Base-by-base conservation (phyloP, 139 green algal species). In the Limnomonas spitsbergensis region DNA sequence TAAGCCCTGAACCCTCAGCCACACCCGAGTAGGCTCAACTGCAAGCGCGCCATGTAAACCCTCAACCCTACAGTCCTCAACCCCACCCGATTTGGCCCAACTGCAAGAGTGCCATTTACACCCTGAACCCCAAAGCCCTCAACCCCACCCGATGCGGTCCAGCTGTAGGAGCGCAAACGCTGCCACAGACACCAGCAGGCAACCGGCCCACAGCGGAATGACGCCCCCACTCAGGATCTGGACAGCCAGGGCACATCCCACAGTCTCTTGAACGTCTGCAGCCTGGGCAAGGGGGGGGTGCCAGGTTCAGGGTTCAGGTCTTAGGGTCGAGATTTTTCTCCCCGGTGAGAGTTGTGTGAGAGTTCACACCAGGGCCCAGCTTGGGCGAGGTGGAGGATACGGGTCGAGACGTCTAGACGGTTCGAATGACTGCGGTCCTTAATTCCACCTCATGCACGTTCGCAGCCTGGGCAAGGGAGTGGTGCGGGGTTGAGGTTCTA, bases 181-280 rank as follows among this genome's bases (percentile, higher is more conserved):
- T 20, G 81, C 77, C 0, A 80, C 37, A 1, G 80, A 85, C 27
- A 78, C 75, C n/a, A 90, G 3, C 27, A 88, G 47, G 54, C 85
- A 82, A 7, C 83, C 83, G 1, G 79, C 85, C 84, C 84, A 93
- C 37, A 95, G 80, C 47, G 91, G 89, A 0, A 93, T 47, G 2
- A 3, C 7, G 9, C 91, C 90, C 7, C 73, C 40, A 40, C 78
- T 89, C 14, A 96, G 86, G 78, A 96, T 80, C 29, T 70, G 76
- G 27, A 95, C 77, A 2, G 91, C 92, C 35, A 96, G 89, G 2
- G 92, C 89, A 24, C 81, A 88, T 27, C 92, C 92, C 27, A 94
- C 90, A 2, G 91, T 88, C 69, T 93, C 88, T 71, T 92, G 88
- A 1, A 79, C 74, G 69, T 66, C 75, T 26, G 71, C 56, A 2